Conservation (phyloP, 2,329 filamentous ascomycete species). For the Epichloe gansuensis region DNA sequence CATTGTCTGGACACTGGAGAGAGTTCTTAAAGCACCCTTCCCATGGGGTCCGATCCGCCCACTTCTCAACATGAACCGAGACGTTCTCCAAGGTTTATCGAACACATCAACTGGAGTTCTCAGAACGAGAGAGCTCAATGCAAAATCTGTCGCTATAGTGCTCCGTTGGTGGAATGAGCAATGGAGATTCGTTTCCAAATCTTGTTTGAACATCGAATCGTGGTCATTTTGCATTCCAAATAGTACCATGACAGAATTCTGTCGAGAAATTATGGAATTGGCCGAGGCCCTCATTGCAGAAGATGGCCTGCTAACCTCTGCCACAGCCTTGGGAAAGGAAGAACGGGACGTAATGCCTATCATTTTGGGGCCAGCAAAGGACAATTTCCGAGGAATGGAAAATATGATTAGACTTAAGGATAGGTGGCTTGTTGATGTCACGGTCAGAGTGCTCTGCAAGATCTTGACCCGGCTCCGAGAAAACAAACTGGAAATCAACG, state of each 20-base stretch:
- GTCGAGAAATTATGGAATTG: conserved; percentile 88
- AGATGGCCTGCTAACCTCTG: conserved; percentile 69
- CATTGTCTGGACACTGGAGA: conserved; percentile 30
- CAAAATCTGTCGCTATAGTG: conserved; percentile 51
- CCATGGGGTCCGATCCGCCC: conserved; percentile 46
- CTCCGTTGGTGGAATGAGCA: conserved; percentile 71
- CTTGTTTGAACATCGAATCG: conserved; percentile 68
- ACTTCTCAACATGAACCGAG: conserved; percentile 42
- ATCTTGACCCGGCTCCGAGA: conserved; percentile 72
- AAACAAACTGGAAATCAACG: conserved; percentile 57
- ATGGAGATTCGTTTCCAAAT: conserved; percentile 69
- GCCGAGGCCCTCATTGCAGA: conserved; percentile 76
- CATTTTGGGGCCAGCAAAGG: conserved; percentile 27
- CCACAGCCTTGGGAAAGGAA: conserved; percentile 26
- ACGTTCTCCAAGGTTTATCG: conserved; percentile 43
- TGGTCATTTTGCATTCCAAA: conserved; percentile 75
- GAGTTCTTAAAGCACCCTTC: conserved; percentile 20
- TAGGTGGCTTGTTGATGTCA: conserved; percentile 67
- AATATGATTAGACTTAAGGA: conserved; percentile 88
- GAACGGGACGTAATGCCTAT: conserved; percentile 27
- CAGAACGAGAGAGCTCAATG: conserved; percentile 40
- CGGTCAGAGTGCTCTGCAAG: conserved; percentile 72
- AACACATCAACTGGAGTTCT: conserved; percentile 44
- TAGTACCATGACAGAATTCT: conserved; percentile 76
- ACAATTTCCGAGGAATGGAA: conserved; percentile 53